Percentiles rank a stretch among this genome's conserved stretches.
These are phyloP conservation scores for Pyrenophora teres DNA, from an alignment of 2,329 filamentous ascomycete genomes.

Conservation along the genomic window DNA sequence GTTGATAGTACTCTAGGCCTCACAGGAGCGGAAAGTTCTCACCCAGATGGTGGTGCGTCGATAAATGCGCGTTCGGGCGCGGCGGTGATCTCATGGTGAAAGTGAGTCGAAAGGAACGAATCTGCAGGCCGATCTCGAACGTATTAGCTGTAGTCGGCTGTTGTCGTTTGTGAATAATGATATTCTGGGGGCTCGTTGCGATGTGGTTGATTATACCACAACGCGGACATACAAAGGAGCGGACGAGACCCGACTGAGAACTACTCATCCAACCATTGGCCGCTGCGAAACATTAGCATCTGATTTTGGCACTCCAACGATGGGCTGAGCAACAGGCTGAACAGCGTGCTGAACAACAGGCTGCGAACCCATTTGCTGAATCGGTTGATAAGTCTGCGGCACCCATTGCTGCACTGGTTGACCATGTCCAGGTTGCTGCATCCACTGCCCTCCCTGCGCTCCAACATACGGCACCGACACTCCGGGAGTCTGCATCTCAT, in stretches of 20 bases:
- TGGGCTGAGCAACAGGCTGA: background rate
- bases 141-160: background rate
- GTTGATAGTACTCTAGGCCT: no score
- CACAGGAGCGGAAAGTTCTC: no score
- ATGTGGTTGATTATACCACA: no score
- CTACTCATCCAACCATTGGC: conserved; percentile 2
- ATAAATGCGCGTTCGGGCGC: no score
- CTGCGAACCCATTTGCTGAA: conserved; percentile 6
- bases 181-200: no score
- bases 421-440: background rate
- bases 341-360: background rate
- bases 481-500: conserved; percentile 26
- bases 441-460: background rate
- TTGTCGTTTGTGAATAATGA: background rate
- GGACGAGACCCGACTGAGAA: background rate
- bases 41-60: no score
- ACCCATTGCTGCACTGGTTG: conserved; percentile 13
- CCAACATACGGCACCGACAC: conserved; percentile 3
- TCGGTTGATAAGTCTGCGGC: no score
- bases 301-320: conserved; percentile 4
- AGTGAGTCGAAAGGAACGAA: background rate
- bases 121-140: background rate
- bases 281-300: conserved; percentile 6
- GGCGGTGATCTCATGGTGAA: background rate
- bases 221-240: no score